A percentile compares a stretch with the other conserved stretches of the same genome.
Evolutionary conservation across 306 rosid genomes (phyloP).

Genomic region (Amphicarpaea edgeworthii): DNA sequence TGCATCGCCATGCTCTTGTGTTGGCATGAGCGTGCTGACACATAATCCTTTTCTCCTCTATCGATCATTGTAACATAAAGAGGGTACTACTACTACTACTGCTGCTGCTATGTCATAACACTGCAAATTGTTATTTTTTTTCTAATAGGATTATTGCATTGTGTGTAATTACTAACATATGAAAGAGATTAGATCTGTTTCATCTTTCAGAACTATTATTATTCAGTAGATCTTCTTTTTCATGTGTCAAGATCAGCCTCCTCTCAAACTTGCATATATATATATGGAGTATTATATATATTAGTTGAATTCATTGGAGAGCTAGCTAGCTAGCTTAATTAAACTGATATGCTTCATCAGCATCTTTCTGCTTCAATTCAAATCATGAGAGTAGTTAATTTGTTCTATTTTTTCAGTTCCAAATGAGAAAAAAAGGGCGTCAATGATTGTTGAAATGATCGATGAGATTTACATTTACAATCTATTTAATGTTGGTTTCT

Average conservation of each 20-base stretch:
- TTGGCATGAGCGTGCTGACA: slow-evolving; percentile 72
- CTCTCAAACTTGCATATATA: slow-evolving; percentile 26
- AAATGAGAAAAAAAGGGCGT: background rate
- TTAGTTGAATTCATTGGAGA: slow-evolving; percentile 19
- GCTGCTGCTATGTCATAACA: too few relatives aligned
- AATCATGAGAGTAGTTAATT: background rate
- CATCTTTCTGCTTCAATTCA: slow-evolving; percentile 39
- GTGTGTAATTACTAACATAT: slow-evolving; percentile 41
- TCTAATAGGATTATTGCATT: slow-evolving; percentile 35
- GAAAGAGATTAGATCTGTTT: slow-evolving; percentile 58
- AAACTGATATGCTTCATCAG: background rate
- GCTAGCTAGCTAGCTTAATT: too few relatives aligned
- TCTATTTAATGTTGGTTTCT: slow-evolving; percentile 12
- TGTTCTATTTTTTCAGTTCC: background rate
- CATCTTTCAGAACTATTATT: slow-evolving; percentile 16
- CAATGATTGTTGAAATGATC: slow-evolving; percentile 19
- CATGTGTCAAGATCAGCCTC: slow-evolving; percentile 42
- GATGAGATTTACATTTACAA: slow-evolving; percentile 25
- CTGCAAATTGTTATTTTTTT: slow-evolving; percentile 38
- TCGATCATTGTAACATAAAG: slow-evolving; percentile 37
- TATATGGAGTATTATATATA: too few relatives aligned
- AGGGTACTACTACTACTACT: background rate
- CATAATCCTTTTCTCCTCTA: slow-evolving; percentile 32
- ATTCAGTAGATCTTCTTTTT: slow-evolving; percentile 53
- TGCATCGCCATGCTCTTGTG: slow-evolving; percentile 86